Evolutionary conservation across 257 asterid species (phyloP).

Genomic region (Solanum clarkiae): DNA sequence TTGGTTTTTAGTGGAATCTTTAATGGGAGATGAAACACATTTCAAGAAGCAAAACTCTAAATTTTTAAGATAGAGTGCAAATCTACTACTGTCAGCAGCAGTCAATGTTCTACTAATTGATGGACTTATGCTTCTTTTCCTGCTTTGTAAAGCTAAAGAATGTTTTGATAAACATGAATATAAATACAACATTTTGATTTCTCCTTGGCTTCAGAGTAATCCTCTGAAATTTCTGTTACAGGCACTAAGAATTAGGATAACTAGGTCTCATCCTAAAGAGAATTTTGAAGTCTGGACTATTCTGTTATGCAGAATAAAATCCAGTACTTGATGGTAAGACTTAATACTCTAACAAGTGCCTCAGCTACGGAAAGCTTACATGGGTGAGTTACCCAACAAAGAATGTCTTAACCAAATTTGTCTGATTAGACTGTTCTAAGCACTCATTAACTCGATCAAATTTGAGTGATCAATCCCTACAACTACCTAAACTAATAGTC

Average conservation of each 20-base stretch:
- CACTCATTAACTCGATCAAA: constrained; percentile 2
- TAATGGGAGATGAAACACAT: constrained; percentile 39
- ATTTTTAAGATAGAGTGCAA: neutral
- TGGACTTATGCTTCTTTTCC: neutral
- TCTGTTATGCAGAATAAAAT: neutral
- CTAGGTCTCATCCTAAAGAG: neutral
- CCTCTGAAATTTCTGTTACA: neutral
- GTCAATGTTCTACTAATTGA: neutral
- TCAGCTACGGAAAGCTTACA: neutral
- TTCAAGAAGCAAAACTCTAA: neutral
- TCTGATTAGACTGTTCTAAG: neutral
- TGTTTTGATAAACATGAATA: neutral
- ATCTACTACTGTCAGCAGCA: neutral
- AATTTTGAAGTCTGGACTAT: neutral
- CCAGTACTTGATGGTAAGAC: neutral
- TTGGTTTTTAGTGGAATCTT: constrained; percentile 67
- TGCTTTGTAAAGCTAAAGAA: neutral
- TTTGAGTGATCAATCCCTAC: constrained; percentile 1
- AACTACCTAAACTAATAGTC: neutral
- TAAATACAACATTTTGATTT: neutral
- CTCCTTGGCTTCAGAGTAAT: neutral
- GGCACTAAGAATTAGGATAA: neutral
- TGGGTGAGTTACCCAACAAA: neutral
- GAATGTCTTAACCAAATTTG: neutral
- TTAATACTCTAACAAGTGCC: neutral